Conservation (phyloP, 2,329 filamentous ascomycete species). For the Nigrospora oryzae region DNA sequence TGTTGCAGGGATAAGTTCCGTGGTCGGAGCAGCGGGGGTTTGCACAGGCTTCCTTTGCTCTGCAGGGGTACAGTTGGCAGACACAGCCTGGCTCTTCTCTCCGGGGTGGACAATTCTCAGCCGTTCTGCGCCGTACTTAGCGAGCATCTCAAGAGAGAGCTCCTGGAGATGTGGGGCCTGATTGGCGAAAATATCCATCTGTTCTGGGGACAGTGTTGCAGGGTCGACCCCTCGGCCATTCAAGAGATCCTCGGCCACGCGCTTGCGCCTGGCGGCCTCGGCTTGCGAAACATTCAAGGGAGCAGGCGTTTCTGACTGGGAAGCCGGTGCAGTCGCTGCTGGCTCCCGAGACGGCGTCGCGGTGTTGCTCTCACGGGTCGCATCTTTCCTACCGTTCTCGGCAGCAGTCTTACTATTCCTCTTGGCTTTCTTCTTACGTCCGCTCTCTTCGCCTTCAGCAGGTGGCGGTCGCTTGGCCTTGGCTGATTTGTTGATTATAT, state of each 20-base stretch:
- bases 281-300: slow-evolving; percentile 30
- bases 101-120: slow-evolving; percentile 48
- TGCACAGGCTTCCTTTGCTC: slow-evolving; percentile 7
- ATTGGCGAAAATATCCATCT: slow-evolving; percentile 52
- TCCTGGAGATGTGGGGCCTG: slow-evolving; percentile 47
- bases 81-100: slow-evolving; percentile 20
- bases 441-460: slow-evolving; percentile 16
- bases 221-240: slow-evolving; percentile 39
- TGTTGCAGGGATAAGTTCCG: slow-evolving; percentile 7
- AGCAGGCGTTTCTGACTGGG: slow-evolving; percentile 12
- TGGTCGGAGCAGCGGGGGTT: slow-evolving; percentile 4
- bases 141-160: slow-evolving; percentile 47
- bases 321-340: slow-evolving; percentile 1
- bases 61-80: slow-evolving; percentile 15
- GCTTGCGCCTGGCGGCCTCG: slow-evolving; percentile 40
- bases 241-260: slow-evolving; percentile 39
- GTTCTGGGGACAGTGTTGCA: slow-evolving; percentile 40
- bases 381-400: slow-evolving; percentile 4
- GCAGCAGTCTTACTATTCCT: slow-evolving; percentile 14
- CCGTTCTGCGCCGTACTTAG: slow-evolving; percentile 47
- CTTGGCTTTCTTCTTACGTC: slow-evolving; percentile 15
- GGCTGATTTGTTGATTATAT: slow-evolving; percentile 7
- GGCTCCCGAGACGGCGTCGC: slow-evolving; percentile 2
- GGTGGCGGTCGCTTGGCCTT: slow-evolving; percentile 14
- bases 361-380: neutral